Base-by-base conservation (phyloP, 768 basidiomycete species). In the Tulasnella sp. region DNA sequence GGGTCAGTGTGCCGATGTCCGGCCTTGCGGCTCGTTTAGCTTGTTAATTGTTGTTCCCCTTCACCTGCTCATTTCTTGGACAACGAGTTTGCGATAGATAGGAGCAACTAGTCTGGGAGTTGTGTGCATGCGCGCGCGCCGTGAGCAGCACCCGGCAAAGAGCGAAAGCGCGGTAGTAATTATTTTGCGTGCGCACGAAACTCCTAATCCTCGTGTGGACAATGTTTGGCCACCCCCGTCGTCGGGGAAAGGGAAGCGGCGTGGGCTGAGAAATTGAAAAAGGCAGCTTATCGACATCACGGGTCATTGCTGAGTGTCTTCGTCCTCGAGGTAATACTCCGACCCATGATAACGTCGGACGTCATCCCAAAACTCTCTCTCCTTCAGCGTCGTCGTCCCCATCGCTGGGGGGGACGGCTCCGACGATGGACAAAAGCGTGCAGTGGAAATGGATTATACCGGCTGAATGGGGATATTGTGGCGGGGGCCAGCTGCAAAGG, bases 401-500 rank as follows among this genome's bases (percentile, higher is more conserved):
- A 32, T 67, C 61, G 26, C 3, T 32, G 26, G 61, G 5, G 13
- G 16, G 42, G 61, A 32, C n/a, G 61, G 32, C 26, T 5, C 61
- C 61, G 61, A 67, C 61, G 13, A 67, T 67, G 57, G 57, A 32
- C 57, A 61, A 61, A 48, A 51, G 48, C 10, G 11, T 67, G 61
- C 61, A 67, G 61, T 67, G 61, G 61, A 20, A 1, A n/a, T n/a
- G n/a, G 42, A 48, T 51, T 51, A 5, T 51, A 23, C n/a, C 61
- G 61, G n/a, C 61, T 67, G 61, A 67, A 67, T 67, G 61, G 61
- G 61, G 61, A 67, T 67, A 67, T 67, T n/a, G 61, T 67, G 61
- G 55, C 55, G 55, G 55, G 55, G 55, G 55, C 5, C 42, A 5
- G 10, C 7, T 32, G 57, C 5, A 13, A 32, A 16, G 61, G 23